Evolutionary conservation across 2,329 filamentous ascomycete species (phyloP), one percentile per base, ranked within the genome.

Genomic region (Xylariaceae sp.): DNA sequence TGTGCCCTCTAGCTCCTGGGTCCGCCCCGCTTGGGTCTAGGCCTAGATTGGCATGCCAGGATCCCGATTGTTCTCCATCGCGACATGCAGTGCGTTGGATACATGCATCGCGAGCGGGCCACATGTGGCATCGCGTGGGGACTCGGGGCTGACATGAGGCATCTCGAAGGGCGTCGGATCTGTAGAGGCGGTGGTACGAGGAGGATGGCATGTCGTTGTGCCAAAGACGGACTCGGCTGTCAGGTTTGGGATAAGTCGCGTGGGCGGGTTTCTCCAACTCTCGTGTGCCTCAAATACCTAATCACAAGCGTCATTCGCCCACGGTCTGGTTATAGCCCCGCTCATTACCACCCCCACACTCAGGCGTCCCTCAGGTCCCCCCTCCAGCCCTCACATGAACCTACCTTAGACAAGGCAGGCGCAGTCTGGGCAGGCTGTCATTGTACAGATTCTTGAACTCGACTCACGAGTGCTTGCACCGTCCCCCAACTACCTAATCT

Each of bases 191-290:
- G 22, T 11, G 22, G 6, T 6, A 26, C 6, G 6, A 26, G 22
- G 11, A 6, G 22, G 22, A 26, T 26, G 22, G 8, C 34, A 19
- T 35, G 34, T 35, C 3, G 34, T 35, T 19, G 19, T 19, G 15
- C 19, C 18, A 18, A 13, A n/a, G 17, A 35, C 12, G 34, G 17
- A 19, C 34, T 6, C 34, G 18, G 34, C 17, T 8, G 34, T 19
- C n/a, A 18, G 34, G 19, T 15, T 22, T 35, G 19, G 34, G 22
- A 26, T 11, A 26, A 16, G 22, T 35, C 34, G 34, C 22, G 34
- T 35, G 34, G 18, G 18, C 34, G 34, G 34, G 34, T 19, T 35
- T 22, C 34, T 35, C 34, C 34, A 35, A 35, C 18, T 35, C 34
- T 35, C 22, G 34, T 35, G 34, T 22, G 34, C 34, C 34, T 22